Conservation (phyloP, 495 filamentous ascomycete species). For the Penicillium turbatum region DNA sequence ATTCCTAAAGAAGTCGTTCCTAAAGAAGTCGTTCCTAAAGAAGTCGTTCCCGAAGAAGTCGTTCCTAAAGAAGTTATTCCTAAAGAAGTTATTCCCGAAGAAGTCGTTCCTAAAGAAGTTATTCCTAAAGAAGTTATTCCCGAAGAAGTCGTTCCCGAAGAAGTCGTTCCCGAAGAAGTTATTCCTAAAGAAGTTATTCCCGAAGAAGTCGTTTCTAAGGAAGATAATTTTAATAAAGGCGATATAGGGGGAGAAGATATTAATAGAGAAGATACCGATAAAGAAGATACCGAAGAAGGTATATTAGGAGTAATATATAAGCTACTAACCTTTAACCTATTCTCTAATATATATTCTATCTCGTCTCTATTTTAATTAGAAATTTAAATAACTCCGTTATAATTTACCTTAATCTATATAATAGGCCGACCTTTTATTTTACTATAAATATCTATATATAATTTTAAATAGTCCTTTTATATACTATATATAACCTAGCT, state of each 20-base stretch:
- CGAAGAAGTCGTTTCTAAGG: not conserved
- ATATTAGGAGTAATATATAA: slow-evolving; percentile 2
- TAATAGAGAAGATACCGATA: too few species aligned
- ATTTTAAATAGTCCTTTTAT: not conserved
- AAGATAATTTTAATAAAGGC: not conserved
- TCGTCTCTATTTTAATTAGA: slow-evolving; percentile 9
- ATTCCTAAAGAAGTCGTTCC: too few species aligned
- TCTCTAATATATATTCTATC: slow-evolving; percentile 2
- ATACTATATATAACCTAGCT: not conserved
- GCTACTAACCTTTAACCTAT: slow-evolving; percentile 9
- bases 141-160: too few species aligned
- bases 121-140: too few species aligned
- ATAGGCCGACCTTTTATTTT: not conserved
- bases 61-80: too few species aligned
- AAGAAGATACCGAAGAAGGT: not conserved
- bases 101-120: too few species aligned
- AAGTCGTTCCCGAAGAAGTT: too few species aligned
- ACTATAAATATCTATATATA: not conserved
- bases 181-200: too few species aligned
- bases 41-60: too few species aligned
- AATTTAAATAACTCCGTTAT: slow-evolving; percentile 3
- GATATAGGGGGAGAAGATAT: not conserved
- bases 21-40: too few species aligned
- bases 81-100: too few species aligned
- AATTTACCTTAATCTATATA: slow-evolving; percentile 4